These are phyloP conservation scores for Verruconis gallopava DNA, from an alignment of 2,329 filamentous ascomycete species.

Conservation along the genomic window DNA sequence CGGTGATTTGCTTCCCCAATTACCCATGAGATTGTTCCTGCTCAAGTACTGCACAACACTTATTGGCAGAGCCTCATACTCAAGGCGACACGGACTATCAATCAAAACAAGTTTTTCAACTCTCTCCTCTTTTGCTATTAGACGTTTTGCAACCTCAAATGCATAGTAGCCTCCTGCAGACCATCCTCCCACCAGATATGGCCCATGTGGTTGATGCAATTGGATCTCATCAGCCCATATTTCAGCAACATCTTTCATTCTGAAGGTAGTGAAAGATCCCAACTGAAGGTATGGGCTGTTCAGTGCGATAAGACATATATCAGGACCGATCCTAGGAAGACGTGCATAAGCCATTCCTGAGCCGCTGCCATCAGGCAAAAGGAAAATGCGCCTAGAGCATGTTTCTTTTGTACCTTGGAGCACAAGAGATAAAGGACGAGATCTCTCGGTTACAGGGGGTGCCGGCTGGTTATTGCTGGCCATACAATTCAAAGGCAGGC, in stretches of 20 bases:
- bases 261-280: constrained; percentile 19
- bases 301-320: constrained; percentile 40
- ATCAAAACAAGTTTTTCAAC: constrained; percentile 19
- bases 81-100: constrained; percentile 19
- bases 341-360: constrained; percentile 30
- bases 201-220: constrained; percentile 35
- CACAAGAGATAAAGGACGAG: constrained; percentile 20
- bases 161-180: constrained; percentile 64
- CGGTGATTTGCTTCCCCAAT: constrained; percentile 16
- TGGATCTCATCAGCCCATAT: constrained; percentile 33
- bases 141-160: constrained; percentile 24
- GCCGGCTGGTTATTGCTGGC: neutral
- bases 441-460: neutral
- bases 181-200: constrained; percentile 60
- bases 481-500: neutral
- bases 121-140: constrained; percentile 15
- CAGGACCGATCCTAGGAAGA: constrained; percentile 26
- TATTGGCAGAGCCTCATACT: constrained; percentile 50
- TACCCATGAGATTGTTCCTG: constrained; percentile 33
- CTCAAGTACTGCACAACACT: constrained; percentile 38
- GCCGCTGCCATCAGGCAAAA: constrained; percentile 38
- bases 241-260: constrained; percentile 23
- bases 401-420: constrained; percentile 33
- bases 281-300: constrained; percentile 29
- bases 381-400: constrained; percentile 22